Conservation (phyloP, 768 basidiomycete species). For the Phlegmacium glaucopus region DNA sequence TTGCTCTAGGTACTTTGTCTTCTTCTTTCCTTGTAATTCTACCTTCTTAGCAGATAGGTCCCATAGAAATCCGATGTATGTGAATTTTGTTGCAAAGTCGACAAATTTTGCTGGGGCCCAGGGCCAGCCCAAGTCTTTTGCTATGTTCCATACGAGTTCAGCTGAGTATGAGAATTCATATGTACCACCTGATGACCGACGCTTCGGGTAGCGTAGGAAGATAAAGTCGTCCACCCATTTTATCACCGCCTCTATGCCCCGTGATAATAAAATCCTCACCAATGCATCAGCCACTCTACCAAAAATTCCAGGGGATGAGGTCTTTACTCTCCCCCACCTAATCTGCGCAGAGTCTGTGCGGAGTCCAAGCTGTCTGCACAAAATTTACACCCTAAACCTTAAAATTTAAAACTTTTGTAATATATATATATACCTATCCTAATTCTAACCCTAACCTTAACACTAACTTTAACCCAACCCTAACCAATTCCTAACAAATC, state of each 20-base stretch:
- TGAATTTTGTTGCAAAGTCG: background rate
- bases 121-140: background rate
- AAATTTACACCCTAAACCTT: too few species aligned
- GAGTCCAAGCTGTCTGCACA: too few species aligned
- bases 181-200: too few species aligned
- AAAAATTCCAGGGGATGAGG: too few species aligned
- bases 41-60: background rate
- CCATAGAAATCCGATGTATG: conserved; percentile 7
- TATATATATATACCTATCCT: too few species aligned
- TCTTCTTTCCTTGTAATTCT: conserved; percentile 21
- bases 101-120: conserved; percentile 7
- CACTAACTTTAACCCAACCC: too few species aligned
- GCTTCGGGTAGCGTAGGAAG: conserved; percentile 10
- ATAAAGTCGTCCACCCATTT: conserved; percentile 27
- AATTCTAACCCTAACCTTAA: too few species aligned
- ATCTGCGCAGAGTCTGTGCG: too few species aligned
- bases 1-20: conserved; percentile 12
- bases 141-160: conserved; percentile 7
- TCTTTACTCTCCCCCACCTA: too few species aligned
- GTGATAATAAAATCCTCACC: conserved; percentile 10
- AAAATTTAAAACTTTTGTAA: too few species aligned
- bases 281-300: conserved; percentile 27
- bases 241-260: background rate
- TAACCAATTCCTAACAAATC: too few species aligned
- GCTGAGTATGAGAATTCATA: conserved; percentile 15